These are phyloP conservation scores for Suhomyces xylopsoci DNA, from an alignment of 805 yeast genomes.

Conservation along the genomic window DNA sequence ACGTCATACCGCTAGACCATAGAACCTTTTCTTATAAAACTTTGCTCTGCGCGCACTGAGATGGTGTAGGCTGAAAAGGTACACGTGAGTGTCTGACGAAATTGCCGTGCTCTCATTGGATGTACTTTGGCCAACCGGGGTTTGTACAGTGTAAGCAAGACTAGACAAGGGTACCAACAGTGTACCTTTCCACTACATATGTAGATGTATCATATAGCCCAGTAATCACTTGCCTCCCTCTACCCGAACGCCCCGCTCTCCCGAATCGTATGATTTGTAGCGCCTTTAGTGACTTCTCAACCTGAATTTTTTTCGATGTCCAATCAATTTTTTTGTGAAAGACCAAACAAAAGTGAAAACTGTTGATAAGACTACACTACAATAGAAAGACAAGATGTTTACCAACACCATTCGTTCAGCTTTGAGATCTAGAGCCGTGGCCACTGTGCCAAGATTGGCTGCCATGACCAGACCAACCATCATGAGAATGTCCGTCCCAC, in stretches of 20 bases:
- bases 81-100: neutral
- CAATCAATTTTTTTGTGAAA: constrained; percentile 4
- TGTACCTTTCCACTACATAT: neutral
- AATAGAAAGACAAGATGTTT: constrained; percentile 24
- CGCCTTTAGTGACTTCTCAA: neutral
- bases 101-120: neutral
- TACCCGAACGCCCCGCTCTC: neutral
- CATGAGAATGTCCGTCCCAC: constrained; percentile 23
- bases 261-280: constrained; percentile 4
- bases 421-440: constrained; percentile 34
- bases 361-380: constrained; percentile 2
- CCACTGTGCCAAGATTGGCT: constrained; percentile 28
- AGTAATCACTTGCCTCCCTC: neutral
- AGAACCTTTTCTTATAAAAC: constrained; percentile 12
- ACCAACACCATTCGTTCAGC: constrained; percentile 42
- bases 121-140: neutral
- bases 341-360: constrained; percentile 1
- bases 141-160: neutral
- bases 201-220: too few relatives aligned
- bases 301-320: constrained; percentile 4
- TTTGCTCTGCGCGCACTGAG: too few relatives aligned
- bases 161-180: neutral
- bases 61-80: neutral
- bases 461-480: constrained; percentile 23
- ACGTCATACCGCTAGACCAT: constrained; percentile 21